Base-by-base conservation (phyloP, 169 alveolate genomes). In the Plasmodium vinckei region DNA sequence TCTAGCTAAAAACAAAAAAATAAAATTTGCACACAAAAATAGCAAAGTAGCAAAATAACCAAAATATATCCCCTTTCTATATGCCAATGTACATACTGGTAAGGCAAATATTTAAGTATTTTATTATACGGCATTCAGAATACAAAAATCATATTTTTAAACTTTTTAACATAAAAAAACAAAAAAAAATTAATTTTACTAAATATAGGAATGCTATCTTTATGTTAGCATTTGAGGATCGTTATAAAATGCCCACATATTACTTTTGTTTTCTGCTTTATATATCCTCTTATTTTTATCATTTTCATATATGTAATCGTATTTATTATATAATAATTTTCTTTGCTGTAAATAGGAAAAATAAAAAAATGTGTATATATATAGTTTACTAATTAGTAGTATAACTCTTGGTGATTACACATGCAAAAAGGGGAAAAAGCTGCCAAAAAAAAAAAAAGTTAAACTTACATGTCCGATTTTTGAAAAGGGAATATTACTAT, bases 201-300 rank as follows among this genome's bases (percentile, higher is more conserved):
- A 33, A 33, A 33, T 33, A 27, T 12, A 17, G 0, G 27, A 71
- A 42, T 49, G 5, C 9, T 19, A 5, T 54, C 71, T 21, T 59
- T 67, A 79, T 42, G 89, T 79, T 21, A 79, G 19, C 89, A 79
- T 79, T 46, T 79, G 89, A n/a, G 89, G 89, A 47, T 79, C 89
- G 23, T 79, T 27, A 27, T 79, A 69, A 49, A 79, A 79, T 15
- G 89, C 89, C 89, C 89, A 79, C 10, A 54, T 63, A 21, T 79
- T 79, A 51, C 89, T 79, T 67, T 27, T 56, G 23, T 79, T 79
- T 67, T 79, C 89, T 39, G 60, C 79, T 15, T 79, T 79, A 64
- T 79, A 79, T 67, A 79, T 67, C 5, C 79, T 15, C 17, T 46
- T 79, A 39, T 79, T 79, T 39, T 79, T 79, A 42, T 79, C 89